Evolutionary conservation across 805 yeast species (phyloP).

Genomic region (Pichia heedii): DNA sequence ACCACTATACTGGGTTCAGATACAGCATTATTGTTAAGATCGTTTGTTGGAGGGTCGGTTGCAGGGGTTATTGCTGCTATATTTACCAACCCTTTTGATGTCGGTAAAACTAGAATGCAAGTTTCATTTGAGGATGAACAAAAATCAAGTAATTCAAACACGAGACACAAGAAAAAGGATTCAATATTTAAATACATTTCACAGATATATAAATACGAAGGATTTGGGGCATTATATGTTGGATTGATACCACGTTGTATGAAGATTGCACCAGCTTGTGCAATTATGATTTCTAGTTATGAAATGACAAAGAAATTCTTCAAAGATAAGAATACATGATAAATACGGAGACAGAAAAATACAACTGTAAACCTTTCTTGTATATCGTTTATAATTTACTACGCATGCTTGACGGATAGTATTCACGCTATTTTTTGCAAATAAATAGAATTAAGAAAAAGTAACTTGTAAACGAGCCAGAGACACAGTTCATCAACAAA

Average conservation of each 20-base stretch:
- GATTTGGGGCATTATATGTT: conserved; percentile 72
- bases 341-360: no score
- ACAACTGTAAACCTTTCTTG: no score
- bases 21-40: conserved; percentile 35
- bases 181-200: conserved; percentile 63
- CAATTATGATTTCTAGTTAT: conserved; percentile 94
- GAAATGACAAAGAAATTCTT: conserved; percentile 73
- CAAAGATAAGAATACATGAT: conserved; percentile 11
- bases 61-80: conserved; percentile 84
- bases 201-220: conserved; percentile 63
- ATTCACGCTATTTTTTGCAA: no score
- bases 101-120: conserved; percentile 90
- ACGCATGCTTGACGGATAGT: no score
- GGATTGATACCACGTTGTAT: conserved; percentile 81
- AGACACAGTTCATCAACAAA: no score
- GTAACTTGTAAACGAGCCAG: no score
- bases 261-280: conserved; percentile 95
- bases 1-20: conserved; percentile 5
- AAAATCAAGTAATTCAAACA: conserved; percentile 10
- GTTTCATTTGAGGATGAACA: conserved; percentile 34
- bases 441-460: no score
- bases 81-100: conserved; percentile 91
- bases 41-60: conserved; percentile 73
- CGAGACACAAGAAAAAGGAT: conserved; percentile 22
- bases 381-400: no score